These are phyloP conservation scores for Daldinia sp. DNA, from an alignment of 2,329 filamentous ascomycete genomes.

Conservation along the genomic window DNA sequence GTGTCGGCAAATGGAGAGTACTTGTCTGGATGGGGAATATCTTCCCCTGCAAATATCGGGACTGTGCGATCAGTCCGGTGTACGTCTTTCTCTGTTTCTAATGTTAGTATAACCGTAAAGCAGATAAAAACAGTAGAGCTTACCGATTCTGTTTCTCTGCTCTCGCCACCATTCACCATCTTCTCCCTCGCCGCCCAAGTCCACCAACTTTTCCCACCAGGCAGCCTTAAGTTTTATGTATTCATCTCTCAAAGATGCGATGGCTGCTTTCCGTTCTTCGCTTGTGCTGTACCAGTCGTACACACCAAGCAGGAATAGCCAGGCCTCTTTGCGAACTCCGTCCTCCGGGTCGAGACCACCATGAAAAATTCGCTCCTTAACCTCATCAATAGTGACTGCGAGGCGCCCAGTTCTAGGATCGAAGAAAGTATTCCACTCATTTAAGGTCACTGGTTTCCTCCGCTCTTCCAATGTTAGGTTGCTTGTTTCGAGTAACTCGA, in stretches of 20 bases:
- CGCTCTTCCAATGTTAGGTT: slow-evolving; percentile 80
- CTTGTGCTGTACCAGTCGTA: slow-evolving; percentile 92
- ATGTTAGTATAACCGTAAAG: slow-evolving; percentile 38
- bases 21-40: slow-evolving; percentile 95
- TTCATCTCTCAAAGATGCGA: slow-evolving; percentile 89
- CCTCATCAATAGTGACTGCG: slow-evolving; percentile 86
- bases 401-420: slow-evolving; percentile 79
- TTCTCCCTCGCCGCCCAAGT: slow-evolving; percentile 82
- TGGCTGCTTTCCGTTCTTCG: slow-evolving; percentile 84
- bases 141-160: slow-evolving; percentile 92
- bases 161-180: slow-evolving; percentile 97
- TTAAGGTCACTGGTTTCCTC: slow-evolving; percentile 79
- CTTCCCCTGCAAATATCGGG: slow-evolving; percentile 95
- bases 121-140: slow-evolving; percentile 52
- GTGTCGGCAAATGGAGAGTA: slow-evolving; percentile 93
- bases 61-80: slow-evolving; percentile 96
- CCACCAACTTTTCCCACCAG: slow-evolving; percentile 96
- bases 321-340: slow-evolving; percentile 94
- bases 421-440: slow-evolving; percentile 94
- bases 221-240: slow-evolving; percentile 93
- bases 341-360: slow-evolving; percentile 90
- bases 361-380: slow-evolving; percentile 97
- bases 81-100: slow-evolving; percentile 88
- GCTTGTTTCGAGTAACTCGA: slow-evolving; percentile 87
- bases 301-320: slow-evolving; percentile 92